Evolutionary conservation across 768 basidiomycete species (phyloP), one percentile per base, ranked within the genome.

Genomic region (Infundibulicybe gibba): DNA sequence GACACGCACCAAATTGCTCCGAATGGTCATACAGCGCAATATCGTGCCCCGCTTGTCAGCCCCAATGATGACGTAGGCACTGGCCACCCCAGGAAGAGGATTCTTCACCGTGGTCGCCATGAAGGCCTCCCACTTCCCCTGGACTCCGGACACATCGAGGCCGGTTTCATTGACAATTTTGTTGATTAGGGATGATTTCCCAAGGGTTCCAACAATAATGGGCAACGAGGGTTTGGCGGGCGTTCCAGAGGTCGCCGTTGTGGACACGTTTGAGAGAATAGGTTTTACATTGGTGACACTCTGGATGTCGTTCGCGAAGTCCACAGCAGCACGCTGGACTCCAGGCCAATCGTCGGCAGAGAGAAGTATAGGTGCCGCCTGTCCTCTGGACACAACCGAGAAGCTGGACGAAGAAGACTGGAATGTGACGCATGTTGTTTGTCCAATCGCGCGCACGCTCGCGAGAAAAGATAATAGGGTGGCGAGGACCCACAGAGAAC

Each of bases 31-130:
- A 85, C 31, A 87, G 54, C 2, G 74, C 80, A 54, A 86, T 31
- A 87, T 82, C 0, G 82, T 80, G 8, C 84, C 85, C 37, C 85
- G 68, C 61, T 84, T 81, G 60, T 87, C 85, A 1, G 80, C 70
- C 10, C 85, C 85, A 50, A 83, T 72, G 43, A 89, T 76, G 34
- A 87, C 78, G 62, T 86, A 81, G 25, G 81, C 85, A 44, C 73
- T 74, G 19, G 68, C 61, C 16, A 85, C 69, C 3, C 80, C 81
- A 35, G 80, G 75, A 2, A 83, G 61, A 4, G 81, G 80, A 48
- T 80, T 76, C 37, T 68, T 62, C 5, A 83, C 77, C 38, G 76
- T 72, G 42, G 64, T 64, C 2, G 78, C 66, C 51, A 79, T 57
- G 62, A 77, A 87, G 0, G 77, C 60, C 56, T 87, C 87, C 87